These are phyloP conservation scores for Baffinella frigidus DNA, from an alignment of 208 protist genomes.

Conservation along the genomic window DNA sequence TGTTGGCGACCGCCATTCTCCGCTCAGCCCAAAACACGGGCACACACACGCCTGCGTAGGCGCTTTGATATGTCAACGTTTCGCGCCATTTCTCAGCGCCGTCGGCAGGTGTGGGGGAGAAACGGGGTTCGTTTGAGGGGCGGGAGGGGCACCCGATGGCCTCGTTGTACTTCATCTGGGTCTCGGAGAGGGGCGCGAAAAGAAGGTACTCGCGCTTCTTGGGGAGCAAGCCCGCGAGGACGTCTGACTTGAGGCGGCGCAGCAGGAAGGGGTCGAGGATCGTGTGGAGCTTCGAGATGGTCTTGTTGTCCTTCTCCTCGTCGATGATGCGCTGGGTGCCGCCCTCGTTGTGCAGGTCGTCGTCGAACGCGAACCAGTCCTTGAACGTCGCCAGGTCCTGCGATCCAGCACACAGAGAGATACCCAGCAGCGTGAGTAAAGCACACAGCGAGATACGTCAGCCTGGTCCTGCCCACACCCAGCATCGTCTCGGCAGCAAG, in stretches of 20 bases:
- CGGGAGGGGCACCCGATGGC: too few species aligned
- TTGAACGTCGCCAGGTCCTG: neutral
- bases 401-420: neutral
- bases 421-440: too few species aligned
- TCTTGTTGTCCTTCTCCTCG: slow-evolving; percentile 33
- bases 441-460: too few species aligned
- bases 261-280: slow-evolving; percentile 62
- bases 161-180: neutral
- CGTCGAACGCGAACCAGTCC: slow-evolving; percentile 30
- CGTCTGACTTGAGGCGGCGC: slow-evolving; percentile 52
- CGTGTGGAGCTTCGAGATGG: slow-evolving; percentile 36
- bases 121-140: too few species aligned
- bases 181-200: neutral
- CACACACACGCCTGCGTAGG: too few species aligned
- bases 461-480: too few species aligned
- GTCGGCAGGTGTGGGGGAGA: too few species aligned
- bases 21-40: too few species aligned
- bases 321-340: neutral
- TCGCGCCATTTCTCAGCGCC: too few species aligned
- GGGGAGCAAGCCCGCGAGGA: neutral
- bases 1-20: too few species aligned
- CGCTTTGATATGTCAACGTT: too few species aligned
- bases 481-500: too few species aligned
- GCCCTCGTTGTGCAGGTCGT: neutral
- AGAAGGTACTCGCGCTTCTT: slow-evolving; percentile 24